Evolutionary conservation across 805 yeast species (phyloP).

Genomic region (Lachancea kluyveri): DNA sequence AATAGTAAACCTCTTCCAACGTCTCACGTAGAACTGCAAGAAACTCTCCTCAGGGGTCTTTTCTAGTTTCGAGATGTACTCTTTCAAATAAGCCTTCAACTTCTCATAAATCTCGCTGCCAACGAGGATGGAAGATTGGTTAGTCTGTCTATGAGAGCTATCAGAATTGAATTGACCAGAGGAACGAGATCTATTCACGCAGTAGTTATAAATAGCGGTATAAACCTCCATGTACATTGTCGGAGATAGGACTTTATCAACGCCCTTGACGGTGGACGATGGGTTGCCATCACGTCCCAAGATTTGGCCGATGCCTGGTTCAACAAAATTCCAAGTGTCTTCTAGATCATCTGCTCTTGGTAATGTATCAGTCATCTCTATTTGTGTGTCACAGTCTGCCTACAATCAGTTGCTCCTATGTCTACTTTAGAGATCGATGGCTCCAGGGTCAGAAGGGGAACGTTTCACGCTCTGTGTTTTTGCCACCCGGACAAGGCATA

Average conservation of each 20-base stretch:
- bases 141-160: conserved; percentile 17
- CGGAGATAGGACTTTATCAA: conserved; percentile 58
- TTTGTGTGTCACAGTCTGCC: conserved; percentile 1
- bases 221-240: conserved; percentile 84
- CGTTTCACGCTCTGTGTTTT: too few species aligned
- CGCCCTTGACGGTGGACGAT: conserved; percentile 27
- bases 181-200: conserved; percentile 69
- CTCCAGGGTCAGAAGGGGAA: too few species aligned
- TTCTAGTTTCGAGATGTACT: conserved; percentile 47
- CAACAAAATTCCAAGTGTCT: conserved; percentile 73
- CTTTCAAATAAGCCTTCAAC: conserved; percentile 57
- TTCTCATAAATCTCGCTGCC: conserved; percentile 86
- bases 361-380: conserved; percentile 28
- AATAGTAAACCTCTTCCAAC: conserved; percentile 83
- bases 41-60: conserved; percentile 59
- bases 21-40: conserved; percentile 73
- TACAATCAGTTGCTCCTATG: background rate
- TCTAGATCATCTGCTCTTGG: conserved; percentile 57
- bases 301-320: conserved; percentile 67
- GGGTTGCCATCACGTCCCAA: conserved; percentile 48
- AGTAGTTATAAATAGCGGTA: conserved; percentile 88
- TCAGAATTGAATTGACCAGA: conserved; percentile 36
- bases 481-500: too few species aligned
- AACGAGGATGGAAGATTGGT: conserved; percentile 46
- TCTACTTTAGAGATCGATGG: too few species aligned